Evolutionary conservation across 495 filamentous ascomycete genomes (phyloP), one percentile per base, ranked within the genome.

Genomic region (Talaromyces liani): DNA sequence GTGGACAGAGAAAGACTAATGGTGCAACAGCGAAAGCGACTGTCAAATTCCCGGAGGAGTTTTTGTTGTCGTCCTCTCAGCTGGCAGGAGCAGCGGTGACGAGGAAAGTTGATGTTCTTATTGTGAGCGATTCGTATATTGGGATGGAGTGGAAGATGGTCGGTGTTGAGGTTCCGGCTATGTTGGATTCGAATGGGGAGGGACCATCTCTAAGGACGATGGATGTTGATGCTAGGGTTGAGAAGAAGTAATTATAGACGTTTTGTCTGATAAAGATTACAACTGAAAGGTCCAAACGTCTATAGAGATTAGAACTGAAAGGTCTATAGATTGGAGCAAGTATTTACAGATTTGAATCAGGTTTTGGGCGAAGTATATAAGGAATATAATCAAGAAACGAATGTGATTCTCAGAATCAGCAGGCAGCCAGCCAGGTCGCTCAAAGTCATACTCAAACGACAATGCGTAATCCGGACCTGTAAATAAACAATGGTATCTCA

Each of bases 101-200:
- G 58, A 80, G 82, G 65, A 86, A 77, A 70, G 73, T 95, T 10
- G 87, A 91, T 77, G 82, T 95, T 22, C 68, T 79, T 65, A 82
- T 96, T 0, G 75, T 92, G 47, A 96, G 92, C 76, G 92, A 97
- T 81, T 87, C 84, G 22, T 97, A 97, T 77, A 77, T 91, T 29
- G 89, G 88, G 0, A 87, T 97, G 86, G 79, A 86, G 67, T 95
- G 90, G 81, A 75, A 69, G 58, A 51, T 86, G 5, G 67, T 79
- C 27, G 81, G 78, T 2, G 77, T 89, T 4, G 82, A 88, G 61
- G 66, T 83, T 4, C 82, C 82, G 31, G n/a, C n/a, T n/a, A 27
- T 49, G 3, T 29, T 77, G 6, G 22, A 24, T 47, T 69, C 75
- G 33, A 71, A 72, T 39, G 69, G 75, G 0, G 64, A 66, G 18